These are phyloP conservation scores for Mycosphaerelloides madeirae DNA, from an alignment of 2,329 filamentous ascomycete genomes.

Conservation along the genomic window DNA sequence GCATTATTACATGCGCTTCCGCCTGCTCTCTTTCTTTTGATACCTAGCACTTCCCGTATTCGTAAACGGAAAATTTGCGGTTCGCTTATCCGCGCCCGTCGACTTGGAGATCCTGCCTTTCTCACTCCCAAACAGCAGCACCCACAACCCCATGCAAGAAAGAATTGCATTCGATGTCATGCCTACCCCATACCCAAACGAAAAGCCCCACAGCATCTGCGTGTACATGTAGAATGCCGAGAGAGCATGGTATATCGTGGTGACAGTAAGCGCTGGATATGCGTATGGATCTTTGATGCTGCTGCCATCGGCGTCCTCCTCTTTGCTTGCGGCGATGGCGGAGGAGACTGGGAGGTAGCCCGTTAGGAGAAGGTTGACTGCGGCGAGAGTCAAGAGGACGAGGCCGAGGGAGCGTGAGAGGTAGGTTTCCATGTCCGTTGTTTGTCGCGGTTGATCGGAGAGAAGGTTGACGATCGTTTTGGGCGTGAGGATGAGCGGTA, in stretches of 20 bases:
- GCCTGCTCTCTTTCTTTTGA: conserved; percentile 30
- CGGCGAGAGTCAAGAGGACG: conserved; percentile 59
- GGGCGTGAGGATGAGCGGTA: conserved; percentile 56
- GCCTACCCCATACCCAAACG: conserved; percentile 55
- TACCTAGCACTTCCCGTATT: conserved; percentile 41
- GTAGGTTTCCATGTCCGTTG: conserved; percentile 64
- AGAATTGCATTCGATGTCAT: conserved; percentile 54
- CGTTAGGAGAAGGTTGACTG: conserved; percentile 63
- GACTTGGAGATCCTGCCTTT: conserved; percentile 54
- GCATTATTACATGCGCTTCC: conserved; percentile 19
- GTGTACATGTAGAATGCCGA: conserved; percentile 65
- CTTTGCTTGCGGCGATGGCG: not conserved
- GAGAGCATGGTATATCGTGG: conserved; percentile 61
- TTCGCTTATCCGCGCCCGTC: conserved; percentile 64
- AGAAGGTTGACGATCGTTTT: conserved; percentile 56
- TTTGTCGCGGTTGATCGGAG: conserved; percentile 51
- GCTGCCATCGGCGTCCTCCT: conserved; percentile 3
- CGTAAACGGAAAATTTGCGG: conserved; percentile 60
- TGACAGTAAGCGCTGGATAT: conserved; percentile 58
- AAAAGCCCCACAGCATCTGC: conserved; percentile 53
- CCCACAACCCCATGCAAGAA: conserved; percentile 62
- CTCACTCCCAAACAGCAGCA: conserved; percentile 54
- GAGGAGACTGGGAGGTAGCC: conserved; percentile 61
- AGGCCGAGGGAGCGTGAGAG: conserved; percentile 68
- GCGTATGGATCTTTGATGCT: conserved; percentile 39